phyloP scores from a whole-genome alignment of 768 basidiomycete genomes.

The Lactarius akahatsu region DNA sequence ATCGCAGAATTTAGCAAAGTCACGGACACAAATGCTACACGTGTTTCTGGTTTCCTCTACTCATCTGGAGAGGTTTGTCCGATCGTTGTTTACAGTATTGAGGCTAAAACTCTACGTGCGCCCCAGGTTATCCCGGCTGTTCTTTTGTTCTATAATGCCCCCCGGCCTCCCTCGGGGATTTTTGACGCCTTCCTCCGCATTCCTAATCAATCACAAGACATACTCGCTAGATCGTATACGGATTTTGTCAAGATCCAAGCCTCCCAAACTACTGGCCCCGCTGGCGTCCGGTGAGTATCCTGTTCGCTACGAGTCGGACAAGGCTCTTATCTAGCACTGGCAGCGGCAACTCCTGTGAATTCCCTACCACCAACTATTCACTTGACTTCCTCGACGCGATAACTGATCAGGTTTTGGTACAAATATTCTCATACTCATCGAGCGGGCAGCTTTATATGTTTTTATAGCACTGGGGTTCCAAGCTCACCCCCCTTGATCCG shows the following conservation, averaged over 20 bases:
- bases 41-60: neutral
- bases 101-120: conserved; percentile 40
- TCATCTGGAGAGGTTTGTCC: conserved; percentile 39
- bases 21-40: neutral
- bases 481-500: neutral
- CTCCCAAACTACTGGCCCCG: neutral
- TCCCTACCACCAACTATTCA: neutral
- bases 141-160: conserved; percentile 52
- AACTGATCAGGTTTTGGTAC: neutral
- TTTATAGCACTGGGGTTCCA: neutral
- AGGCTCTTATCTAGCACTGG: neutral
- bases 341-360: neutral
- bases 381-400: neutral
- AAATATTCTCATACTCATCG: neutral
- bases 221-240: neutral
- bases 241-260: neutral
- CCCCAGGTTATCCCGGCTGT: neutral
- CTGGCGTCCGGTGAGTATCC: neutral
- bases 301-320: neutral
- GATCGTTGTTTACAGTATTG: neutral
- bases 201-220: conserved; percentile 31
- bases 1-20: conserved; percentile 8
- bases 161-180: conserved; percentile 43
- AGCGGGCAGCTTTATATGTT: neutral
- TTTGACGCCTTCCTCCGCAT: conserved; percentile 49